These are phyloP conservation scores for Globisporangium paroecandrum DNA, from an alignment of 352 stramenopile genomes.

Conservation along the genomic window DNA sequence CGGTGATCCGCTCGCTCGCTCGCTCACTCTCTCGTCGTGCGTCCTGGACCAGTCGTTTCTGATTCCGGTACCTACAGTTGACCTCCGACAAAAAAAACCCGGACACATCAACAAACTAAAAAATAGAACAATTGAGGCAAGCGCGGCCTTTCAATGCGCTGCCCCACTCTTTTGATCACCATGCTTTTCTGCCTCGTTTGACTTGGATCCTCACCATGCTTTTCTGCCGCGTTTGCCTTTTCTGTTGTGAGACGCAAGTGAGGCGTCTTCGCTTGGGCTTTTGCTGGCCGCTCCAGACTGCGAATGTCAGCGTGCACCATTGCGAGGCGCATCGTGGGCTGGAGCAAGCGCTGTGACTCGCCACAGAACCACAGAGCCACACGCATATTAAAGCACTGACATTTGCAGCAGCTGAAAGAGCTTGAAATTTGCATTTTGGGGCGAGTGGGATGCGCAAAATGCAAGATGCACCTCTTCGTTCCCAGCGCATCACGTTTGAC, in stretches of 20 bases:
- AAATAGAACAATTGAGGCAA: background rate
- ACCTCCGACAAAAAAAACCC: background rate
- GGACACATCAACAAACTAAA: background rate
- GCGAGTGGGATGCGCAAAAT: background rate
- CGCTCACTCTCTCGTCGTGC: background rate
- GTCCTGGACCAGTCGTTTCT: slow-evolving; percentile 11
- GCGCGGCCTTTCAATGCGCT: background rate
- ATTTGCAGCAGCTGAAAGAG: background rate
- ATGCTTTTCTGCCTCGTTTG: background rate
- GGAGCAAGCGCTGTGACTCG: too few relatives aligned
- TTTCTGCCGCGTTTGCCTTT: background rate
- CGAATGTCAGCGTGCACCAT: too few relatives aligned
- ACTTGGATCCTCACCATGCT: background rate
- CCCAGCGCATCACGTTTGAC: background rate
- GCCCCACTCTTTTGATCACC: background rate
- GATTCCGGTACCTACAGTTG: slow-evolving; percentile 1
- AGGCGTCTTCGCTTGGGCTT: too few relatives aligned
- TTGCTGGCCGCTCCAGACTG: too few relatives aligned
- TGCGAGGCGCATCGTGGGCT: too few relatives aligned
- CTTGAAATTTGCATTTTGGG: background rate
- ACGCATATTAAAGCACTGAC: background rate
- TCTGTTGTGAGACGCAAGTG: background rate
- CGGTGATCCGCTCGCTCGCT: background rate
- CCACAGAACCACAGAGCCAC: too few relatives aligned
- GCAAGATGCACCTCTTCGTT: background rate